phyloP scores from a whole-genome alignment of 176 grass and related monocot species.

The Aegilops sharonensis region DNA sequence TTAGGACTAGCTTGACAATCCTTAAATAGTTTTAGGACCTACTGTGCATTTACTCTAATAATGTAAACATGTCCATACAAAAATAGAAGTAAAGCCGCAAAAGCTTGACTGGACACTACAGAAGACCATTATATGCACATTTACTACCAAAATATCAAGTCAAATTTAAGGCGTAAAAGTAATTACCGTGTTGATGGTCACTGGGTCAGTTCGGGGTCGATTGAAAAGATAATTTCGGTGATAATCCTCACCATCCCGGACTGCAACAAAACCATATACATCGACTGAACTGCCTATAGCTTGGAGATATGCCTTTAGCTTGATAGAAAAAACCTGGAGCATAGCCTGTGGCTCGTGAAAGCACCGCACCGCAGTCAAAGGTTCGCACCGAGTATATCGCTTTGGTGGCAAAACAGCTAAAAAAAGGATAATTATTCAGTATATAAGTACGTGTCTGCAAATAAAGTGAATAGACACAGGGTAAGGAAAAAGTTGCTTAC shows the following conservation, averaged over 20 bases:
- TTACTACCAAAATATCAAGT: not conserved
- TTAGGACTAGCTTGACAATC: too few relatives aligned
- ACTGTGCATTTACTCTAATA: too few relatives aligned
- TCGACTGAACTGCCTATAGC: not conserved
- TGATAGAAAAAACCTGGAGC: conserved; percentile 13
- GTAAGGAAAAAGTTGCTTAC: not conserved
- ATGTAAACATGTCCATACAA: not conserved
- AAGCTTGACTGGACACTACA: not conserved
- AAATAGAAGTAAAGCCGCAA: not conserved
- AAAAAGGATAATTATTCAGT: not conserved
- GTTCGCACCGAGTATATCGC: not conserved
- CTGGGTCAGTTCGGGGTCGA: not conserved
- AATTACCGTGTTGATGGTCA: not conserved
- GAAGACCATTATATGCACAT: not conserved
- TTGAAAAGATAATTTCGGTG: conserved; percentile 13
- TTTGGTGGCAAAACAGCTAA: conserved; percentile 5
- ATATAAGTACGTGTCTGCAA: not conserved
- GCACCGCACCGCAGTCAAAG: not conserved
- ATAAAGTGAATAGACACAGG: not conserved
- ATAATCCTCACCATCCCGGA: conserved; percentile 11
- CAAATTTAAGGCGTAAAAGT: not conserved
- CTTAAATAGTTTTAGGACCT: too few relatives aligned
- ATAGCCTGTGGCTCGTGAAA: not conserved
- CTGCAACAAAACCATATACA: conserved; percentile 17
- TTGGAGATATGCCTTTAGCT: conserved; percentile 3